A percentile compares a stretch with the other conserved stretches of the same genome.
phyloP scores from a whole-genome alignment of 2,329 filamentous ascomycete species.

The Aspergillus pseudotamarii region DNA sequence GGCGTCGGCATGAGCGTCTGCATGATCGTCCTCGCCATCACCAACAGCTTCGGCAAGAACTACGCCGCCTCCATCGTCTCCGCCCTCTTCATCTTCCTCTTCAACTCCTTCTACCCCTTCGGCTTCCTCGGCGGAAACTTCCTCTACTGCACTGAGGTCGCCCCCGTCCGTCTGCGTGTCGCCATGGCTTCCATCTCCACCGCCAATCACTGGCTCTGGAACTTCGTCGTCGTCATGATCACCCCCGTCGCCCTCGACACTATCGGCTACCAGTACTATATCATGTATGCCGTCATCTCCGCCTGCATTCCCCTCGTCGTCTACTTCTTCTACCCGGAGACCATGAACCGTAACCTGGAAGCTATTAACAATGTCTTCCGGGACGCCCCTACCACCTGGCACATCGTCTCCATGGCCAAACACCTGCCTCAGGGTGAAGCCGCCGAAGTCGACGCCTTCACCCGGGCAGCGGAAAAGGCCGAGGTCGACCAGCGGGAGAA shows the following conservation, averaged over 20 bases:
- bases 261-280: slow-evolving; percentile 57
- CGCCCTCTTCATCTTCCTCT: slow-evolving; percentile 56
- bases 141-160: slow-evolving; percentile 49
- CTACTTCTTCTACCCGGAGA: slow-evolving; percentile 63
- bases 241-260: slow-evolving; percentile 61
- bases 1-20: slow-evolving; percentile 57
- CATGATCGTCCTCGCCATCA: slow-evolving; percentile 57
- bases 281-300: slow-evolving; percentile 54
- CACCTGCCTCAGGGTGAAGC: slow-evolving; percentile 26
- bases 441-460: slow-evolving; percentile 16
- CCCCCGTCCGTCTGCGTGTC: slow-evolving; percentile 57
- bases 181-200: slow-evolving; percentile 61
- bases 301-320: slow-evolving; percentile 47
- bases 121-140: slow-evolving; percentile 64
- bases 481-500: slow-evolving; percentile 23
- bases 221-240: slow-evolving; percentile 67
- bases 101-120: slow-evolving; percentile 66
- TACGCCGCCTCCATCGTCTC: slow-evolving; percentile 19
- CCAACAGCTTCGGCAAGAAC: slow-evolving; percentile 33
- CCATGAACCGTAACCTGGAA: slow-evolving; percentile 62
- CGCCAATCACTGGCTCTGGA: slow-evolving; percentile 61
- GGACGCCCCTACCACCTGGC: slow-evolving; percentile 21
- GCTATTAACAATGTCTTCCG: slow-evolving; percentile 67
- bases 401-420: slow-evolving; percentile 28
- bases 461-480: slow-evolving; percentile 16